Percentiles rank a stretch among this genome's conserved stretches.
Conservation (phyloP, 2,329 filamentous ascomycete species). For the Byssochlamys sp. region DNA sequence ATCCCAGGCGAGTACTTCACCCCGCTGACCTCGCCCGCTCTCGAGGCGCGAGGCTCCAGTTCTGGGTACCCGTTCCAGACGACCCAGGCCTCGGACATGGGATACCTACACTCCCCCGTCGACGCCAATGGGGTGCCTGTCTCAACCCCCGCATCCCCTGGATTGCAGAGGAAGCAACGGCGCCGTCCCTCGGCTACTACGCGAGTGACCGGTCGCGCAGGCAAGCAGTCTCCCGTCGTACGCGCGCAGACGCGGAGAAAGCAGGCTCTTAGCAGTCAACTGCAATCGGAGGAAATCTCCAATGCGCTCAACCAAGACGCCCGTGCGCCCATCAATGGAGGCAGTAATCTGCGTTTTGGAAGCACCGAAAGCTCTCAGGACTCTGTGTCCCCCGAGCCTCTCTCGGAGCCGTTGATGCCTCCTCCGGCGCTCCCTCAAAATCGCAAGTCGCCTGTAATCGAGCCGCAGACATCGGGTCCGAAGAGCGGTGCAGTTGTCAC, state of each 20-base stretch:
- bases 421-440: constrained; percentile 38
- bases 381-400: constrained; percentile 41
- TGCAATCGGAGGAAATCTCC: constrained; percentile 25
- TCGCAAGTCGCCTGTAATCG: constrained; percentile 31
- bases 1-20: constrained; percentile 42
- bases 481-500: constrained; percentile 57
- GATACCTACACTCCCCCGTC: constrained; percentile 32
- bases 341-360: constrained; percentile 23
- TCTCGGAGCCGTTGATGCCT: constrained; percentile 43
- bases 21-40: constrained; percentile 41
- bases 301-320: constrained; percentile 28
- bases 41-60: constrained; percentile 37
- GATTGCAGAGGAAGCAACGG: constrained; percentile 28
- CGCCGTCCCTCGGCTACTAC: constrained; percentile 28
- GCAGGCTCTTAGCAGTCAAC: constrained; percentile 18
- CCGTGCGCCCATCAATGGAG: constrained; percentile 17
- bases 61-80: constrained; percentile 26
- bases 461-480: constrained; percentile 21
- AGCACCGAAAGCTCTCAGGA: constrained; percentile 39
- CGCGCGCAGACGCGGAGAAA: constrained; percentile 31
- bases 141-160: constrained; percentile 25
- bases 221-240: constrained; percentile 37
- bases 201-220: constrained; percentile 24
- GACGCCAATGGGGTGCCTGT: constrained; percentile 28
- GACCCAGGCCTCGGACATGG: constrained; percentile 29